A percentile compares a stretch with the other conserved stretches of the same genome.
These are phyloP conservation scores for Aureobasidium uvarum DNA, from an alignment of 2,329 filamentous ascomycete genomes.

Conservation along the genomic window DNA sequence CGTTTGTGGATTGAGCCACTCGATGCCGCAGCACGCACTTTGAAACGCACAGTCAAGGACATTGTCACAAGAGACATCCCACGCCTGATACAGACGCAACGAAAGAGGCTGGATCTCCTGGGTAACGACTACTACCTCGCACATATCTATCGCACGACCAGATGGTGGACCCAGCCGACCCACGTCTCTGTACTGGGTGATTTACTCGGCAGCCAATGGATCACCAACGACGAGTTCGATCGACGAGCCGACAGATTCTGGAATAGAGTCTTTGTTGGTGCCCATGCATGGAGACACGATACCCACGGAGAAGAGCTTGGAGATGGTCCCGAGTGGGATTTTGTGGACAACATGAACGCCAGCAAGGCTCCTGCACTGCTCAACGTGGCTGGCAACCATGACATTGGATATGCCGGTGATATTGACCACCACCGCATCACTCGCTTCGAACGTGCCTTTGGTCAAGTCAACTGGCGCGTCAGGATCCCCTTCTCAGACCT, in stretches of 20 bases:
- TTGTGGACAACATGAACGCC: neutral
- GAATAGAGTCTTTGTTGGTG: conserved; percentile 70
- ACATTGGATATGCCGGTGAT: conserved; percentile 94
- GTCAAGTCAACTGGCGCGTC: conserved; percentile 72
- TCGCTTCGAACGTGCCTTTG: conserved; percentile 82
- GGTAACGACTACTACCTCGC: conserved; percentile 95
- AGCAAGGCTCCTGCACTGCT: conserved; percentile 55
- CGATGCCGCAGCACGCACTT: neutral
- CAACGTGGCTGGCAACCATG: conserved; percentile 92
- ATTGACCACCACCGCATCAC: conserved; percentile 70
- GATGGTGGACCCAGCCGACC: conserved; percentile 81
- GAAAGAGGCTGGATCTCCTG: conserved; percentile 82
- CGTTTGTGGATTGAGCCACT: conserved; percentile 25
- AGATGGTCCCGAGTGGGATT: conserved; percentile 29
- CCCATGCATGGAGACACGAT: neutral
- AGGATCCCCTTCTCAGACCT: conserved; percentile 33
- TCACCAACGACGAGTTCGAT: conserved; percentile 79
- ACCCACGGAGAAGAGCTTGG: conserved; percentile 25
- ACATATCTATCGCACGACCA: conserved; percentile 81
- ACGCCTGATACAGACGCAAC: conserved; percentile 61
- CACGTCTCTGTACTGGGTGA: conserved; percentile 90
- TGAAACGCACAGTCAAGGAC: conserved; percentile 30
- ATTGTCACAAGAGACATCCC: conserved; percentile 60
- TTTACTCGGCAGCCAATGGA: conserved; percentile 92
- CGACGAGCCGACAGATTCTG: conserved; percentile 72